These are phyloP conservation scores for Dioszegia crocea DNA, from an alignment of 768 basidiomycete species.

Conservation along the genomic window DNA sequence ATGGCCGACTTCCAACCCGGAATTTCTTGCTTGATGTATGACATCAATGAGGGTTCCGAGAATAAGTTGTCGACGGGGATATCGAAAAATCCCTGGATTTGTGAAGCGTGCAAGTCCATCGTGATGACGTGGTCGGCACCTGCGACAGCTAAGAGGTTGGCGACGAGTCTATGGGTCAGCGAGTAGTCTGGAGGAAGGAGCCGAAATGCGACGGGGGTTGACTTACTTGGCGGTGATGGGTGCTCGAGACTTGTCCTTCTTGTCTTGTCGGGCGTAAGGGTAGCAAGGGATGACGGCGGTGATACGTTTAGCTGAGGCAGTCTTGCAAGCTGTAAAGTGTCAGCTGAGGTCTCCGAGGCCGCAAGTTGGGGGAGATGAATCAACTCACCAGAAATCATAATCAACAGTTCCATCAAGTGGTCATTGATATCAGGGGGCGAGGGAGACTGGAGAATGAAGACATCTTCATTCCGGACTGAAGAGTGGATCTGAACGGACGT, in stretches of 20 bases:
- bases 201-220: not conserved
- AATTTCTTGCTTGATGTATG: constrained; percentile 91
- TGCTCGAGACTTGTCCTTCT: constrained; percentile 97
- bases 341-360: not conserved
- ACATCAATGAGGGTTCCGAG: constrained; percentile 89
- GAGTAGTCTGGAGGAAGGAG: not conserved
- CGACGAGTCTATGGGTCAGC: constrained; percentile 60
- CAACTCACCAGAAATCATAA: constrained; percentile 80
- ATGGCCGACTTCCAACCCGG: constrained; percentile 72
- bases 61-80: constrained; percentile 99
- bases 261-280: constrained; percentile 96
- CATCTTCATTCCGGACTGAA: constrained; percentile 95
- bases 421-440: constrained; percentile 64
- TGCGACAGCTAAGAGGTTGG: constrained; percentile 85
- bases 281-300: constrained; percentile 97
- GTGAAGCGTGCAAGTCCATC: constrained; percentile 97
- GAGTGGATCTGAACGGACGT: constrained; percentile 86
- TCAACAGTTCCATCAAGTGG: constrained; percentile 94
- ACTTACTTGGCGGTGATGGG: constrained; percentile 85
- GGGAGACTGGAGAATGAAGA: constrained; percentile 83
- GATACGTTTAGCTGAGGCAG: constrained; percentile 95
- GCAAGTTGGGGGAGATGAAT: not conserved
- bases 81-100: constrained; percentile 99
- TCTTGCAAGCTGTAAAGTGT: constrained; percentile 67
- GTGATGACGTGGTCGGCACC: constrained; percentile 98